Base-by-base conservation (phyloP, 768 basidiomycete species). In the Postia placenta region DNA sequence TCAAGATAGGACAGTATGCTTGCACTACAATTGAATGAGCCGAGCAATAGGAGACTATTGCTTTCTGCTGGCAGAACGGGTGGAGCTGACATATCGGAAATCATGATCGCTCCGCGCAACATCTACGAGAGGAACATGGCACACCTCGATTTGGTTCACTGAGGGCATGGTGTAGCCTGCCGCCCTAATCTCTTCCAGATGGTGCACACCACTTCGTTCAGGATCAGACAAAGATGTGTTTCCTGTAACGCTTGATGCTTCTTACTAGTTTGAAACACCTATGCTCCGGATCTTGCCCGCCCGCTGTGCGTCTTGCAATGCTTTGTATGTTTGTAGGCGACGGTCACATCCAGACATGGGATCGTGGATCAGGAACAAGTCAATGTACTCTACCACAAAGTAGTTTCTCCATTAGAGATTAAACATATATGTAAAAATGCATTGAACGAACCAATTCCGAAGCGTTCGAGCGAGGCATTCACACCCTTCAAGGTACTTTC, bases 91-190 rank as follows among this genome's bases (percentile, higher is more conserved):
- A 27, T 33, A 24, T 28, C 25, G 22, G n/a, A 30, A 2, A 27
- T 9, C 20, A 41, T n/a, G 9, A 27, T 14, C 36, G 36, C 36
- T 38, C 36, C 15, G 15, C n/a, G n/a, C n/a, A n/a, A n/a, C n/a
- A n/a, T n/a, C n/a, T n/a, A n/a, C 12, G 17, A 45, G n/a, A 19
- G 40, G 14, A 12, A n/a, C 11, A 5, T 4, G 24, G 23, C 67
- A 36, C 62, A 80, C 88, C 75, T 92, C 89, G 50, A 92, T 81
- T 60, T 92, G 90, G 59, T 92, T 91, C 44, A 92, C 83, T 5
- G 81, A 66, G 14, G 90, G 90, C 60, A 73, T 66, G 44, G 78
- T 76, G 43, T 78, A 69, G 5, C 84, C 85, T 1, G 79, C 81
- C 4, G 66, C 65, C 50, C 66, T 71, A 41, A 92, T 83, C 63